These are phyloP conservation scores for Suillus sp. DNA, from an alignment of 768 basidiomycete genomes.

Conservation along the genomic window DNA sequence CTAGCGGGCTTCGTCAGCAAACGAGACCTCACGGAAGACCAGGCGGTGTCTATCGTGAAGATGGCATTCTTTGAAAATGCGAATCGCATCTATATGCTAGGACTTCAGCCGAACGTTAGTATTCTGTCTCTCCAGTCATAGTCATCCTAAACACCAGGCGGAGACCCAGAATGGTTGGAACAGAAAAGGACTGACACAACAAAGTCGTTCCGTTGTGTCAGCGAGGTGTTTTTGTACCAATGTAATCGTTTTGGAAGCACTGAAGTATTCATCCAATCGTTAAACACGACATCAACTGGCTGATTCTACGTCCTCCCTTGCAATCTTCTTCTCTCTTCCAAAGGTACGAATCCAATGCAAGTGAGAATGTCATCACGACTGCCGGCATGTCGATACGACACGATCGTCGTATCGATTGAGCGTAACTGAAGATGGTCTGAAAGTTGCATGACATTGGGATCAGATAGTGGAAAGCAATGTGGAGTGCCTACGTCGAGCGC, in stretches of 20 bases:
- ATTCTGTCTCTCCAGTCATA: slow-evolving; percentile 9
- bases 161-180: neutral
- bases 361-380: slow-evolving; percentile 45
- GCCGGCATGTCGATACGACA: neutral
- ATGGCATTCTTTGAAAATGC: slow-evolving; percentile 68
- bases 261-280: slow-evolving; percentile 25
- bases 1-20: slow-evolving; percentile 49
- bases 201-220: neutral
- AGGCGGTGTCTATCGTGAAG: slow-evolving; percentile 56
- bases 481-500: neutral
- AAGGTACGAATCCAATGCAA: slow-evolving; percentile 52
- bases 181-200: neutral
- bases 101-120: slow-evolving; percentile 38
- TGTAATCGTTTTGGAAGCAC: neutral
- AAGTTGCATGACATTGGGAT: neutral
- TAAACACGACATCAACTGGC: slow-evolving; percentile 54
- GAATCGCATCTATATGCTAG: slow-evolving; percentile 62
- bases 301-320: slow-evolving; percentile 40
- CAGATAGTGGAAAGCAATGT: neutral
- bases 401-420: neutral
- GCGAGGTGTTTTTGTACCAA: neutral
- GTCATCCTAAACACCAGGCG: neutral
- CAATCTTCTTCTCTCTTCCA: slow-evolving; percentile 45
- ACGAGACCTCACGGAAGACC: slow-evolving; percentile 53
- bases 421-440: neutral